phyloP scores from a whole-genome alignment of 768 basidiomycete species.

The Leccinellum albellum region DNA sequence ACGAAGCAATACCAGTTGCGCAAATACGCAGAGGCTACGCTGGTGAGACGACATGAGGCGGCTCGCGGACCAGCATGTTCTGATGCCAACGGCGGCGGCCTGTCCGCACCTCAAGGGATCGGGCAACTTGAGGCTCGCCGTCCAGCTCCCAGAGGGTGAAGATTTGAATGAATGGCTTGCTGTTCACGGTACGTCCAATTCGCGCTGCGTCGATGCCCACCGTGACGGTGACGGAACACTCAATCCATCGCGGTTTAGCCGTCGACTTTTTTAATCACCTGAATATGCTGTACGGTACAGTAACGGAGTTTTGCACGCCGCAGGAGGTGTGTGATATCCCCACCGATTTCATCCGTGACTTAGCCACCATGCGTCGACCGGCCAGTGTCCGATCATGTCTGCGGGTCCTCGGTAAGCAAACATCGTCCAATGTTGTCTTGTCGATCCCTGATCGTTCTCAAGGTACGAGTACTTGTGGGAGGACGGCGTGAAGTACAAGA shows the following conservation, averaged over 20 bases:
- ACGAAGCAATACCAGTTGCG: slow-evolving; percentile 97
- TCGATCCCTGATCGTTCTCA: slow-evolving; percentile 9
- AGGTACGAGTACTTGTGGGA: slow-evolving; percentile 97
- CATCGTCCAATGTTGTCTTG: not conserved
- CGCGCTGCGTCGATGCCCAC: not conserved
- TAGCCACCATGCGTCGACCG: not conserved
- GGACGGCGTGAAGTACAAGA: slow-evolving; percentile 82
- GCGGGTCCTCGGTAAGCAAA: slow-evolving; percentile 79
- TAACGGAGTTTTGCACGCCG: slow-evolving; percentile 96
- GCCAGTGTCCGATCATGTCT: slow-evolving; percentile 92
- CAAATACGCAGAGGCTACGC: slow-evolving; percentile 95
- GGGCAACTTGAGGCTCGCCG: slow-evolving; percentile 89
- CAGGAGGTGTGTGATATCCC: slow-evolving; percentile 64
- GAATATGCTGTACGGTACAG: slow-evolving; percentile 98
- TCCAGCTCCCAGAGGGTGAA: slow-evolving; percentile 94
- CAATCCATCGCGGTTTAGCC: slow-evolving; percentile 45
- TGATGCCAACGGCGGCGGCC: slow-evolving; percentile 7
- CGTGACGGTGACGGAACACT: no score
- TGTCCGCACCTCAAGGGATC: slow-evolving; percentile 61
- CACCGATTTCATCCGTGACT: slow-evolving; percentile 6
- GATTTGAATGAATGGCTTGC: slow-evolving; percentile 99
- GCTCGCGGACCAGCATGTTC: not conserved
- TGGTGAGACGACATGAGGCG: slow-evolving; percentile 42
- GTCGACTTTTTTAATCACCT: slow-evolving; percentile 99
- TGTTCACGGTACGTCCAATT: slow-evolving; percentile 73